A percentile compares a stretch with the other conserved stretches of the same genome.
Evolutionary conservation across 345 rosid species (phyloP).

Genomic region (Gossypium stocksii): DNA sequence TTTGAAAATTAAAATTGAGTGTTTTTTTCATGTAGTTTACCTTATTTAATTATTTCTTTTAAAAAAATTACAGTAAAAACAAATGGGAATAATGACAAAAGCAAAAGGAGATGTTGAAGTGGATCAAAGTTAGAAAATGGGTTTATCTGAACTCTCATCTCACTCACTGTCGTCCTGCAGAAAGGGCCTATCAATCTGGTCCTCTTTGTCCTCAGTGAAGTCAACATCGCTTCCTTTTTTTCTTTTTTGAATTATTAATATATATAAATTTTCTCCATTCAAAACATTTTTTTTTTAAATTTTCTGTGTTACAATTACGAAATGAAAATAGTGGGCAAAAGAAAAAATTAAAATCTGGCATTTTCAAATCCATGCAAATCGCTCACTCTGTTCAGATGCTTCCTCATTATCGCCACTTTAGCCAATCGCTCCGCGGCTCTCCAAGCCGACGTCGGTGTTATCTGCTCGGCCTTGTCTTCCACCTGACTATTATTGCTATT

Average conservation of each 20-base stretch:
- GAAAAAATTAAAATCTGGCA: slow-evolving; percentile 63
- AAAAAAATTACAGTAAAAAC: neutral
- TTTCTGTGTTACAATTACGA: slow-evolving; percentile 30
- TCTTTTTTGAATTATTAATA: too few species aligned
- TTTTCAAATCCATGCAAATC: slow-evolving; percentile 96
- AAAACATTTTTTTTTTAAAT: neutral
- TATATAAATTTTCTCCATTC: neutral
- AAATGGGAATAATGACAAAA: neutral
- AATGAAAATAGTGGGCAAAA: neutral
- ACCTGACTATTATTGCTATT: slow-evolving; percentile 7
- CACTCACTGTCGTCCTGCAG: slow-evolving; percentile 9
- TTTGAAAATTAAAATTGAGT: too few species aligned
- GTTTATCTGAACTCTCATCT: neutral
- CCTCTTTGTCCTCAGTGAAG: slow-evolving; percentile 27
- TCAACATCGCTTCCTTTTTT: slow-evolving; percentile 13
- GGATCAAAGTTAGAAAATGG: slow-evolving; percentile 3
- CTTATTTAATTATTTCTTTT: neutral
- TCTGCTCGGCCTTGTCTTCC: slow-evolving; percentile 52
- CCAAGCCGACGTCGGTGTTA: slow-evolving; percentile 94
- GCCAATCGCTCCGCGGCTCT: slow-evolving; percentile 88
- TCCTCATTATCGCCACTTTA: slow-evolving; percentile 81
- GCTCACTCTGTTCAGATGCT: slow-evolving; percentile 86
- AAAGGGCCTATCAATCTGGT: slow-evolving; percentile 37
- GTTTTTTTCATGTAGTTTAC: neutral
- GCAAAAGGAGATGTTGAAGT: neutral